Percentiles rank a stretch among this genome's conserved stretches.
phyloP scores from a whole-genome alignment of 2,329 filamentous ascomycete species.

The Alternaria triticimaculans region DNA sequence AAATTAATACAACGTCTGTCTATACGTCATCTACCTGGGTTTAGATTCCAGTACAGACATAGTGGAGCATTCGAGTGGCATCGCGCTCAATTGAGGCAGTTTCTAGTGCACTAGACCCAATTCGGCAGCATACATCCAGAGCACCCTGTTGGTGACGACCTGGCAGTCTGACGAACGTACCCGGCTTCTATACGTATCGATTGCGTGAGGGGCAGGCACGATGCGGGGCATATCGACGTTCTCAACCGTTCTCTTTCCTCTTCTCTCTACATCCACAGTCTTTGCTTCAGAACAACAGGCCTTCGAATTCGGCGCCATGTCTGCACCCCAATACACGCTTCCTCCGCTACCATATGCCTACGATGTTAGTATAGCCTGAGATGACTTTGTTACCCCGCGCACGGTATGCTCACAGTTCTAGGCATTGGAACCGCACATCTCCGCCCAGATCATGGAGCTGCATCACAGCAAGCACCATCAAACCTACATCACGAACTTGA shows the following conservation, averaged over 20 bases:
- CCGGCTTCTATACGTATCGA: constrained; percentile 8
- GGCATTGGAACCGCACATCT: constrained; percentile 77
- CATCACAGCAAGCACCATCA: constrained; percentile 83
- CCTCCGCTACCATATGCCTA: constrained; percentile 73
- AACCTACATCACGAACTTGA: constrained; percentile 78
- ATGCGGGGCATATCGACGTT: constrained; percentile 33
- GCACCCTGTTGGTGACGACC: constrained; percentile 41
- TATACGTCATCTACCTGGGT: background rate
- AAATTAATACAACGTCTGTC: background rate
- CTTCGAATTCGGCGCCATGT: constrained; percentile 46
- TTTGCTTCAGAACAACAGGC: constrained; percentile 43
- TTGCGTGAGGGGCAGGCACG: constrained; percentile 15
- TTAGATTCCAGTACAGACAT: background rate
- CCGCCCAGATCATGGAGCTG: constrained; percentile 79
- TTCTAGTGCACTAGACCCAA: constrained; percentile 21
- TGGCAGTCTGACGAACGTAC: constrained; percentile 23
- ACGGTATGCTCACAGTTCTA: constrained; percentile 40
- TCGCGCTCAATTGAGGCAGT: constrained; percentile 44
- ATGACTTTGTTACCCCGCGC: background rate
- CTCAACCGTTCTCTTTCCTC: constrained; percentile 20
- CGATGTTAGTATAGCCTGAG: constrained; percentile 62
- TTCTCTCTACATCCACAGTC: constrained; percentile 16
- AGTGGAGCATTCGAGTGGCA: background rate
- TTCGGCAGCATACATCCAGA: constrained; percentile 23
- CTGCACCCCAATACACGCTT: constrained; percentile 61